A percentile compares a stretch with the other conserved stretches of the same genome.
Conservation (phyloP, 83 land plant species). For the Isoetes engelmannii region DNA sequence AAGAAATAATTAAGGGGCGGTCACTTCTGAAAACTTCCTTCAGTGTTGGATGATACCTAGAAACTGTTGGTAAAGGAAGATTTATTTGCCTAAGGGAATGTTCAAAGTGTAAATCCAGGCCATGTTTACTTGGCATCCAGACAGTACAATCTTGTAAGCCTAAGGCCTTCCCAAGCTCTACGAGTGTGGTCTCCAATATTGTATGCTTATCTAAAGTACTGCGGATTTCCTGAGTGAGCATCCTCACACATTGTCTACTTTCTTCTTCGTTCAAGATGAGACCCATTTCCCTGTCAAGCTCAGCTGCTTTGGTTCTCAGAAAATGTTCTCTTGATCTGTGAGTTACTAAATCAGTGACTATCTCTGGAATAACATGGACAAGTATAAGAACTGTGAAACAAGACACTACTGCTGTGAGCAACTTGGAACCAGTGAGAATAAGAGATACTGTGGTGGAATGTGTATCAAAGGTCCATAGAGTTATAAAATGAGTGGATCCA, state of each 20-base stretch:
- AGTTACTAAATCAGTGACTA: slow-evolving; percentile 69
- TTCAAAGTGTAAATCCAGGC: slow-evolving; percentile 56
- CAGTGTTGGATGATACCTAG: slow-evolving; percentile 62
- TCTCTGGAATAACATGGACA: slow-evolving; percentile 85
- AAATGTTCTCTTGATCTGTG: slow-evolving; percentile 77
- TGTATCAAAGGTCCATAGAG: slow-evolving; percentile 68
- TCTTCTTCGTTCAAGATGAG: slow-evolving; percentile 80
- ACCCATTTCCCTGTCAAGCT: slow-evolving; percentile 90
- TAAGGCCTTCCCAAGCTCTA: slow-evolving; percentile 76
- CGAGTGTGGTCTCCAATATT: slow-evolving; percentile 75
- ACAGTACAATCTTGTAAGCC: slow-evolving; percentile 82
- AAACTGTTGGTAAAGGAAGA: slow-evolving; percentile 47
- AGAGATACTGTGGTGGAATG: slow-evolving; percentile 63
- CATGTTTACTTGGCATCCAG: slow-evolving; percentile 89
- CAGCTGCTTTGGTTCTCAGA: slow-evolving; percentile 79
- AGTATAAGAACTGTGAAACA: slow-evolving; percentile 89
- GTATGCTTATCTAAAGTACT: slow-evolving; percentile 88
- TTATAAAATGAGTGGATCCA: slow-evolving; percentile 87
- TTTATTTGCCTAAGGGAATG: slow-evolving; percentile 55
- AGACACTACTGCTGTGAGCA: slow-evolving; percentile 75
- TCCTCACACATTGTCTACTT: slow-evolving; percentile 83
- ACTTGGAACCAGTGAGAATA: slow-evolving; percentile 72
- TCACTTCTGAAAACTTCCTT: slow-evolving; percentile 62
- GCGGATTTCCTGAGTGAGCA: slow-evolving; percentile 95
- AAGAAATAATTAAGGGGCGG: slow-evolving; percentile 58